Percentiles rank a stretch among this genome's conserved stretches.
These are phyloP conservation scores for Ophiocytium majus DNA, from an alignment of 352 stramenopile genomes.

Conservation along the genomic window DNA sequence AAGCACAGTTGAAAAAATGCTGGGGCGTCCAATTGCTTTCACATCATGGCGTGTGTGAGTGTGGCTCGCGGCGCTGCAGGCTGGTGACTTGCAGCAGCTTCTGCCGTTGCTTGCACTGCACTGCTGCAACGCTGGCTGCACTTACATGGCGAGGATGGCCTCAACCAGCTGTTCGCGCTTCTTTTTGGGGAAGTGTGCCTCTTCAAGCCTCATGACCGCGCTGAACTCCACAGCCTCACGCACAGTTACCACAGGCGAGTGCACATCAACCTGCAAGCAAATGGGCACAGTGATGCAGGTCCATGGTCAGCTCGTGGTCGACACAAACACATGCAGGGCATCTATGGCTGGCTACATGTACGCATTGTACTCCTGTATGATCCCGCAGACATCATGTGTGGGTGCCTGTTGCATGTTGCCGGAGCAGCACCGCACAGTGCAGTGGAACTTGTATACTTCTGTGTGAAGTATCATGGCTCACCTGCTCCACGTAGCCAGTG, in stretches of 20 bases:
- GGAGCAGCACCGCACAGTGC: constrained; percentile 77
- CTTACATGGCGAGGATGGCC: constrained; percentile 33
- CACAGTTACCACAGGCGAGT: not conserved
- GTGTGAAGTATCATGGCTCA: constrained; percentile 81
- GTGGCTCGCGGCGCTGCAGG: no score
- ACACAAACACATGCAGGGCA: no score
- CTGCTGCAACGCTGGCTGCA: no score
- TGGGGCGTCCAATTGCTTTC: no score
- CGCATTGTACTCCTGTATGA: no score
- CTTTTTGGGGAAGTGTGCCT: constrained; percentile 11
- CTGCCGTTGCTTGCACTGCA: no score
- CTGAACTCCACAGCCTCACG: constrained; percentile 45
- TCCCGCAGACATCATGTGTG: constrained; percentile 24
- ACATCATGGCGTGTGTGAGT: no score
- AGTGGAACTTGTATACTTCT: constrained; percentile 79
- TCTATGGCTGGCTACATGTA: no score
- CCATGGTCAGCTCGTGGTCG: no score
- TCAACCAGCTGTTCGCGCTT: constrained; percentile 34
- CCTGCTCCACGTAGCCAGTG: constrained; percentile 84
- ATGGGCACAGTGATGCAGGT: no score
- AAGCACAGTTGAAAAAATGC: no score
- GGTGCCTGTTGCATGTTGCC: constrained; percentile 52
- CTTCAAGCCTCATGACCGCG: constrained; percentile 34
- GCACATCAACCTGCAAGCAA: constrained; percentile 27
- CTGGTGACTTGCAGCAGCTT: no score